Percentiles rank a stretch among this genome's conserved stretches.
phyloP scores from a whole-genome alignment of 2,329 filamentous ascomycete genomes.

The Spiromastix sp. region DNA sequence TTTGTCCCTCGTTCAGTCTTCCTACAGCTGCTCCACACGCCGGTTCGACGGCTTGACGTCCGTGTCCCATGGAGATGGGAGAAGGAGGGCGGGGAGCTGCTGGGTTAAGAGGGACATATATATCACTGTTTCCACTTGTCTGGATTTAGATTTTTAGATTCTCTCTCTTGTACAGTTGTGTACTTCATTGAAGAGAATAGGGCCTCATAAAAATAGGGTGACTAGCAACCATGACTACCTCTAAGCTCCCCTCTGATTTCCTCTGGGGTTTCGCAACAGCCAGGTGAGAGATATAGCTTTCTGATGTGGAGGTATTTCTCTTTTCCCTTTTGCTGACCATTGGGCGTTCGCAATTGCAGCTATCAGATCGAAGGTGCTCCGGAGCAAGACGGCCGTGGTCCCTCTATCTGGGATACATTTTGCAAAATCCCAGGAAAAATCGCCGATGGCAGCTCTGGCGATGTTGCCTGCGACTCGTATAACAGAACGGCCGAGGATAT shows the following conservation, averaged over 20 bases:
- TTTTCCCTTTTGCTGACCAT: too few relatives aligned
- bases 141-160: too few relatives aligned
- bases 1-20: too few relatives aligned
- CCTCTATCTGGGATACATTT: slow-evolving; percentile 88
- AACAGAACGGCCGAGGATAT: slow-evolving; percentile 70
- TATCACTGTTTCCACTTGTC: background rate
- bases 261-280: slow-evolving; percentile 74
- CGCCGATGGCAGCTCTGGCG: slow-evolving; percentile 63
- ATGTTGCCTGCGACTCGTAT: slow-evolving; percentile 78
- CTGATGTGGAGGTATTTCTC: too few relatives aligned
- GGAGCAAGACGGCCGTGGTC: slow-evolving; percentile 64
- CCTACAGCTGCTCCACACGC: too few relatives aligned
- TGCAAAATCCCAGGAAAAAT: slow-evolving; percentile 73
- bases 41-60: slow-evolving; percentile 3
- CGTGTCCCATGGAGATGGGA: slow-evolving; percentile 3
- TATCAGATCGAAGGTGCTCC: slow-evolving; percentile 79
- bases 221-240: slow-evolving; percentile 16
- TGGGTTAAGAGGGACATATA: too few relatives aligned
- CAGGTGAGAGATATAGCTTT: slow-evolving; percentile 47
- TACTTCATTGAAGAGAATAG: too few relatives aligned
- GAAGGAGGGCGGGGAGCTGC: background rate
- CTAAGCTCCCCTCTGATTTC: slow-evolving; percentile 55
- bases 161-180: too few relatives aligned
- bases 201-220: too few relatives aligned
- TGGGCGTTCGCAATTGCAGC: too few relatives aligned